Evolutionary conservation across 1,284 basidiomycete genomes (phyloP).

Genomic region (Chalciporus sp.): DNA sequence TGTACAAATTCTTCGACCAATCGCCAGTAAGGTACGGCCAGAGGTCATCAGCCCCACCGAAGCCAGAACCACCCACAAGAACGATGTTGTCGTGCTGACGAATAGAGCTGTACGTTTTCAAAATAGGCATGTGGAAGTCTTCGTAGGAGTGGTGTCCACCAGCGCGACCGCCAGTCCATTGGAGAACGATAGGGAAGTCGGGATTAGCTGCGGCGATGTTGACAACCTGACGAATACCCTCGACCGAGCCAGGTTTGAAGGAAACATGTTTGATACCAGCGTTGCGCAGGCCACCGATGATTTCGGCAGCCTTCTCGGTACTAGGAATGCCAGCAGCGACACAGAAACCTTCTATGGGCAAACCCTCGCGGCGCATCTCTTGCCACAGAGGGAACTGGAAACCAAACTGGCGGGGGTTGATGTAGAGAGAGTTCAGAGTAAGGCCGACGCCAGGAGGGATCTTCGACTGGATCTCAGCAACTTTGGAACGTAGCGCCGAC

Average conservation of each 20-base stretch:
- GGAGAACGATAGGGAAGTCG: constrained; percentile 96
- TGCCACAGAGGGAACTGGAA: constrained; percentile 99
- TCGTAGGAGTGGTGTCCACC: constrained; percentile 98
- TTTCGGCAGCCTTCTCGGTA: constrained; percentile 92
- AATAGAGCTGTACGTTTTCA: constrained; percentile 89
- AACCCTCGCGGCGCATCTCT: constrained; percentile 93
- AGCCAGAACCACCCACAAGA: constrained; percentile 95
- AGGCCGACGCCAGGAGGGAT: constrained; percentile 88
- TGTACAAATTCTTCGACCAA: constrained; percentile 85
- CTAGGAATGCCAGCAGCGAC: constrained; percentile 95
- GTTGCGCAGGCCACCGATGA: constrained; percentile 75
- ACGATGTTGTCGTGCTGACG: constrained; percentile 88
- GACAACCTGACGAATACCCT: constrained; percentile 96
- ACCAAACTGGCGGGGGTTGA: constrained; percentile 96
- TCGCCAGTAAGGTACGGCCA: constrained; percentile 98
- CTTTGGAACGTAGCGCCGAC: constrained; percentile 84
- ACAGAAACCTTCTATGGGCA: constrained; percentile 97
- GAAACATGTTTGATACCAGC: constrained; percentile 94
- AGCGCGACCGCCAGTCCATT: constrained; percentile 99
- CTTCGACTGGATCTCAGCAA: constrained; percentile 84
- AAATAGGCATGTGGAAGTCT: constrained; percentile 97
- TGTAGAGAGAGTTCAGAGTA: constrained; percentile 95
- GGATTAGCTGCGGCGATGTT: constrained; percentile 95
- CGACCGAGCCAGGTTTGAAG: constrained; percentile 97
- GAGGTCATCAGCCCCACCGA: constrained; percentile 92